These are phyloP conservation scores for Eimeria tenella DNA, from an alignment of 169 alveolate genomes.

Conservation along the genomic window DNA sequence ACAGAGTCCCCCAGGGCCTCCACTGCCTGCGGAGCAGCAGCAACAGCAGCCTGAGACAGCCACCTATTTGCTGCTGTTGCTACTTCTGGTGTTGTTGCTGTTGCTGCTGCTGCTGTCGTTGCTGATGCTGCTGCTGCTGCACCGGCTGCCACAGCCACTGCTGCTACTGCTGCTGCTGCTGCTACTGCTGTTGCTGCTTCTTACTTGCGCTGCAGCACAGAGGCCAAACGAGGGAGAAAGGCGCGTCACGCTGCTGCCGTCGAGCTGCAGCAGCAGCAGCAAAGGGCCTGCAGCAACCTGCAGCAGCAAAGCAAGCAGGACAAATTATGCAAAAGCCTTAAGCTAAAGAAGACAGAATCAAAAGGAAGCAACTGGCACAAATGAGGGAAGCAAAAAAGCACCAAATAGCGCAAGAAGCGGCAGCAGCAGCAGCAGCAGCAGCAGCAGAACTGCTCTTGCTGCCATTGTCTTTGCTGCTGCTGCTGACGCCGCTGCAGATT, in stretches of 20 bases:
- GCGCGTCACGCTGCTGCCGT: background rate
- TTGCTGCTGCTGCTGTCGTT: background rate
- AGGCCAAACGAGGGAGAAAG: constrained; percentile 4
- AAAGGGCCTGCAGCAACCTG: constrained; percentile 8
- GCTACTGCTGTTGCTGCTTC: constrained; percentile 19
- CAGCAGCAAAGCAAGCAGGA: background rate
- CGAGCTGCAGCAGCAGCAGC: background rate
- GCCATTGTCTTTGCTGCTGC: background rate
- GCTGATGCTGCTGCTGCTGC: background rate
- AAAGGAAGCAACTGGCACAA: background rate
- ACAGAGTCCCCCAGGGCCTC: constrained; percentile 20
- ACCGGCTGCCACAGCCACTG: background rate
- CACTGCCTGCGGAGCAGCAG: constrained; percentile 19
- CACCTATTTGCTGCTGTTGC: background rate
- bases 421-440: too few species aligned
- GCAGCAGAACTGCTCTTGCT: background rate
- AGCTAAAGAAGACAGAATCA: background rate
- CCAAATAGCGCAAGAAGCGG: too few species aligned
- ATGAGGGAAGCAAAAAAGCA: too few species aligned
- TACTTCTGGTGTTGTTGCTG: background rate
- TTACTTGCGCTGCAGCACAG: constrained; percentile 37
- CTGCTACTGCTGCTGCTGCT: background rate
- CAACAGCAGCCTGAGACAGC: constrained; percentile 2
- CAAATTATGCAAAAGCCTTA: background rate
- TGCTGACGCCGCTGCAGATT: background rate